phyloP scores from a whole-genome alignment of 2,329 filamentous ascomycete species.

The Knufia fluminis region DNA sequence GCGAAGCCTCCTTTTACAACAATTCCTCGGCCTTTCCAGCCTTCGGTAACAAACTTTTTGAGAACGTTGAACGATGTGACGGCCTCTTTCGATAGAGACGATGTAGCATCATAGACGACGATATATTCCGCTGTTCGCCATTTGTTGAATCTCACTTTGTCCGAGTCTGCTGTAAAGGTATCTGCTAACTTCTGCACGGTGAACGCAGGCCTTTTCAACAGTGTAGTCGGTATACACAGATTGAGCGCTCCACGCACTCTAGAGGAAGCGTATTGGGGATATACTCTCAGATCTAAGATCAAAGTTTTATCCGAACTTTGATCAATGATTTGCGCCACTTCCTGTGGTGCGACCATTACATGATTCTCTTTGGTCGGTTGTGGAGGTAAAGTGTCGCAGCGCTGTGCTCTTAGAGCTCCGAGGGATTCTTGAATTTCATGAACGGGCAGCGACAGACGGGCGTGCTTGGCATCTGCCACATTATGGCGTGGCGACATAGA shows the following conservation, averaged over 20 bases:
- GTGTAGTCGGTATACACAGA: constrained; percentile 86
- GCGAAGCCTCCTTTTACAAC: constrained; percentile 77
- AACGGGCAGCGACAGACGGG: constrained; percentile 46
- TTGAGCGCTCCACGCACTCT: constrained; percentile 76
- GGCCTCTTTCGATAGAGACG: constrained; percentile 70
- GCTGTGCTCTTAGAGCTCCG: constrained; percentile 13
- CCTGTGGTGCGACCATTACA: constrained; percentile 44
- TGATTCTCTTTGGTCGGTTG: constrained; percentile 37
- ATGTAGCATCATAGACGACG: constrained; percentile 76
- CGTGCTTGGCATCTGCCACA: constrained; percentile 37
- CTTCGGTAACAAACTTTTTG: constrained; percentile 83
- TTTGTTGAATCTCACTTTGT: constrained; percentile 62
- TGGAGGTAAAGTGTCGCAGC: constrained; percentile 48
- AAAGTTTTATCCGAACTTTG: constrained; percentile 48
- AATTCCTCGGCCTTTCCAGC: constrained; percentile 63
- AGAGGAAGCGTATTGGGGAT: constrained; percentile 67
- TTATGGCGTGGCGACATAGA: constrained; percentile 32
- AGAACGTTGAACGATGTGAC: constrained; percentile 73
- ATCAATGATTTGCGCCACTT: constrained; percentile 50
- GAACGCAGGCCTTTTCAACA: constrained; percentile 84
- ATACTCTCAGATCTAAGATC: constrained; percentile 76
- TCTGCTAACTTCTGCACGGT: constrained; percentile 79
- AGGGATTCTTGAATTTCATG: constrained; percentile 37
- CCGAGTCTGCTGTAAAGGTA: constrained; percentile 65
- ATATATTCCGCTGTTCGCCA: constrained; percentile 71